Conservation (phyloP, 805 yeast species). For the Candida maris region DNA sequence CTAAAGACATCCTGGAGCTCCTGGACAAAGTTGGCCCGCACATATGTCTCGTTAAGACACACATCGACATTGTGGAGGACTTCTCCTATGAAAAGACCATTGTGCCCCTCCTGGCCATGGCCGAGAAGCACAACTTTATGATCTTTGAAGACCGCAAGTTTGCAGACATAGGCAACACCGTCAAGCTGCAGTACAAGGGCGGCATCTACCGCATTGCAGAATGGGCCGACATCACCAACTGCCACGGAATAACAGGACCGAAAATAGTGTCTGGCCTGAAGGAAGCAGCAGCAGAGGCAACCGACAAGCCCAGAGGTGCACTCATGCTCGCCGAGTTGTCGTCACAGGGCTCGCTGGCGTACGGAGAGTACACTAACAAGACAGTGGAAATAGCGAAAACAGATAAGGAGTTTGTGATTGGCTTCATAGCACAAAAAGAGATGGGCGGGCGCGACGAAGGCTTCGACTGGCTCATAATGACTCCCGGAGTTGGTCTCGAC, state of each 20-base stretch:
- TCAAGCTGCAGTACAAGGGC: slow-evolving; percentile 86
- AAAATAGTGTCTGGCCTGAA: slow-evolving; percentile 89
- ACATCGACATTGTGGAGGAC: slow-evolving; percentile 88
- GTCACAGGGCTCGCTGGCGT: slow-evolving; percentile 89
- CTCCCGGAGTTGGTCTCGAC: slow-evolving; percentile 98
- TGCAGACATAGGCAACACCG: slow-evolving; percentile 98
- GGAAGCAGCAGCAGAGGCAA: slow-evolving; percentile 71
- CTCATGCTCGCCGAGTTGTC: slow-evolving; percentile 95
- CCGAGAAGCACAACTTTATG: slow-evolving; percentile 81
- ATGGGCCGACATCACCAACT: slow-evolving; percentile 97
- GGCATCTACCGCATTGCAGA: slow-evolving; percentile 85
- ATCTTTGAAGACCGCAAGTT: slow-evolving; percentile 97
- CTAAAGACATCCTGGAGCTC: slow-evolving; percentile 66
- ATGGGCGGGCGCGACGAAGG: slow-evolving; percentile 83
- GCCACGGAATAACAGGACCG: slow-evolving; percentile 95
- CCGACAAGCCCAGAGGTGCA: slow-evolving; percentile 79
- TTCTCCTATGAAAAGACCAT: slow-evolving; percentile 79
- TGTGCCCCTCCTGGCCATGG: slow-evolving; percentile 63
- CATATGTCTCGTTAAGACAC: slow-evolving; percentile 90
- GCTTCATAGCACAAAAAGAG: slow-evolving; percentile 89
- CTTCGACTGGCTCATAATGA: slow-evolving; percentile 93
- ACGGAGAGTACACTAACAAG: slow-evolving; percentile 82
- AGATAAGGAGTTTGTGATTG: slow-evolving; percentile 88
- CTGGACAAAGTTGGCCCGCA: slow-evolving; percentile 85
- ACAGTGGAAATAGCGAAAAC: slow-evolving; percentile 84